Evolutionary conservation across 106 monocot genomes (phyloP), one percentile per base, ranked within the genome.

Genomic region (Dendrobium nobile): DNA sequence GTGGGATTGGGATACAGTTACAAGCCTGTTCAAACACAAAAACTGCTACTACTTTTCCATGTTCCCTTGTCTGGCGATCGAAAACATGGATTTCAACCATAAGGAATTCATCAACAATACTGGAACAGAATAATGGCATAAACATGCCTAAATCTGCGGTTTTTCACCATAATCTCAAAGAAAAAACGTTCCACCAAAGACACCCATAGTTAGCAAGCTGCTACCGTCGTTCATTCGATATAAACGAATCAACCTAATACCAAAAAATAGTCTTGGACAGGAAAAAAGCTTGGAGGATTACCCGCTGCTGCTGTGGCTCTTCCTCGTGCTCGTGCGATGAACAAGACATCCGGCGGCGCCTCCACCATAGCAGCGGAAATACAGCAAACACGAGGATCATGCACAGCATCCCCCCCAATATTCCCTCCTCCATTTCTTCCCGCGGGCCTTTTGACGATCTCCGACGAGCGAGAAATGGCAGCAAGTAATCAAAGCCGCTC

Each of bases 311-410:
- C 26, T 84, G 88, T 24, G 67, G 85, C 44, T 91, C 88, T 19
- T 85, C 88, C 48, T 87, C 80, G 67, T 86, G 83, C 33, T 83
- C 83, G 18, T 88, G 80, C 2, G 72, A 37, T 24, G 83, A 81
- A 40, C 73, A 75, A 73, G 85, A 78, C 73, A 58, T 70, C 64
- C 82, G 87, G 73, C 87, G 89, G n/a, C 89, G 87, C 48, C 85
- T 77, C 92, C 89, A 92, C 82, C 79, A 80, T 20, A 89, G 70
- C 3, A 92, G 82, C 10, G 92, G 89, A 72, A 92, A n/a, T 41
- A 92, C 47, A 4, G 82, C 80, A n/a, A 87, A 41, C 9, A 89
- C 86, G 18, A 92, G 77, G 9, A 92, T 48, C 92, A 92, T 89
- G 70, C 80, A 85, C 48, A 90, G 48, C 33, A 90, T 78, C 19